phyloP scores from a whole-genome alignment of 148 eudicot species.

The Agrostemma githago region DNA sequence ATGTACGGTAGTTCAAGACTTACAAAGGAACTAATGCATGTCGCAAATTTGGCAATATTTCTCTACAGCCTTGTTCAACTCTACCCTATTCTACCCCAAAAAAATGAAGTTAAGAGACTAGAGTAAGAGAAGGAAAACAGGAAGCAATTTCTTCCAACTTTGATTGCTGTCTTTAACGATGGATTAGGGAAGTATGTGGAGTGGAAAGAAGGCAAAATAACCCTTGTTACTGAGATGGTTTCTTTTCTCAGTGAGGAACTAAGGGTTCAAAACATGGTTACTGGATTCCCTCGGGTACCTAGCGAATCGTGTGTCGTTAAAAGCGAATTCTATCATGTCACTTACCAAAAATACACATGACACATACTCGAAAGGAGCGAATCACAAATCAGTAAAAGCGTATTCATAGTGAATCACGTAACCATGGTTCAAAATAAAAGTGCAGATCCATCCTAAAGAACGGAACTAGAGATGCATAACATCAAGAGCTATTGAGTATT shows the following conservation, averaged over 20 bases:
- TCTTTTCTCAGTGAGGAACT: neutral
- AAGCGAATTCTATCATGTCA: too few species aligned
- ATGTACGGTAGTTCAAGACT: neutral
- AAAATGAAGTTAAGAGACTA: constrained; percentile 2
- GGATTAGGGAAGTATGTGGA: neutral
- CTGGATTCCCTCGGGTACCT: too few species aligned
- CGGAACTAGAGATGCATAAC: neutral
- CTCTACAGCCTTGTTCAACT: neutral
- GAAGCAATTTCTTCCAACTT: neutral
- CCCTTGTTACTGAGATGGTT: too few species aligned
- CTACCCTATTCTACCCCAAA: neutral
- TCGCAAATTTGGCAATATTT: neutral
- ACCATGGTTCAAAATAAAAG: neutral
- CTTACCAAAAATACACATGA: too few species aligned
- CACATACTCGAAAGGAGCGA: too few species aligned
- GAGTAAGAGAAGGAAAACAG: neutral
- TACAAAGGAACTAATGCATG: neutral
- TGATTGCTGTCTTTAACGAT: neutral
- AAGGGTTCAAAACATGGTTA: too few species aligned
- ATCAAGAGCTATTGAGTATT: neutral
- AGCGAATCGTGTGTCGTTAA: too few species aligned
- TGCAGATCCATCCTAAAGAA: neutral
- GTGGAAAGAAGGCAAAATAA: too few species aligned
- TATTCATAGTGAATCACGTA: too few species aligned
- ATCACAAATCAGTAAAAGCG: too few species aligned